phyloP scores from a whole-genome alignment of 2,329 filamentous ascomycete species.

The Ceratocystis eucalypticola region DNA sequence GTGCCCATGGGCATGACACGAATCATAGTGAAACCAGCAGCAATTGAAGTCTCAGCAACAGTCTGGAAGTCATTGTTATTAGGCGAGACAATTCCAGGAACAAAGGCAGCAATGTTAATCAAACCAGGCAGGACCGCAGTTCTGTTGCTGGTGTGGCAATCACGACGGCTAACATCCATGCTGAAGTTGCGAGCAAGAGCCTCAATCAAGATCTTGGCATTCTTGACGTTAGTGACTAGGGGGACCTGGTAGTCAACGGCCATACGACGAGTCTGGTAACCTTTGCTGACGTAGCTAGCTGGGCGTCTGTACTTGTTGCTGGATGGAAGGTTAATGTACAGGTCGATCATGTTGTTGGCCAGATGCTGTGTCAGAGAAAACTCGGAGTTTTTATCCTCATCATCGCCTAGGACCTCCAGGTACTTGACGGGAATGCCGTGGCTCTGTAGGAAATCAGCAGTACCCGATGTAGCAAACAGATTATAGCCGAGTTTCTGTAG shows the following conservation, averaged over 20 bases:
- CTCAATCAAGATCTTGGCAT: slow-evolving; percentile 92
- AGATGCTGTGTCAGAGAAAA: slow-evolving; percentile 95
- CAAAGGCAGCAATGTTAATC: slow-evolving; percentile 68
- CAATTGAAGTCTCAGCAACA: slow-evolving; percentile 60
- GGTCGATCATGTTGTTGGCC: slow-evolving; percentile 92
- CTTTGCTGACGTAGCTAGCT: slow-evolving; percentile 96
- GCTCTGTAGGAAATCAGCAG: slow-evolving; percentile 89
- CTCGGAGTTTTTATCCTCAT: slow-evolving; percentile 81
- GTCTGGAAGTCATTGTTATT: slow-evolving; percentile 54
- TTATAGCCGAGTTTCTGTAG: slow-evolving; percentile 87
- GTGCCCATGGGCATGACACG: slow-evolving; percentile 64
- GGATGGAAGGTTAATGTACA: slow-evolving; percentile 99
- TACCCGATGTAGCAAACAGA: slow-evolving; percentile 90
- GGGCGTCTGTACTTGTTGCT: slow-evolving; percentile 94
- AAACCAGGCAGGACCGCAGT: slow-evolving; percentile 60
- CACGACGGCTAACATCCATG: slow-evolving; percentile 66
- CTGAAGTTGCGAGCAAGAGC: slow-evolving; percentile 82
- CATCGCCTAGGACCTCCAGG: slow-evolving; percentile 68
- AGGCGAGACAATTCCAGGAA: slow-evolving; percentile 54
- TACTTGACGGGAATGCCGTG: slow-evolving; percentile 87
- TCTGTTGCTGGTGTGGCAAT: slow-evolving; percentile 83
- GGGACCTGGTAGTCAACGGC: slow-evolving; percentile 95
- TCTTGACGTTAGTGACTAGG: slow-evolving; percentile 97
- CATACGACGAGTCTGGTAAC: slow-evolving; percentile 93
- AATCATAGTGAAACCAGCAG: slow-evolving; percentile 67